phyloP scores from a whole-genome alignment of 495 filamentous ascomycete species.

The Entonaema liquescens region DNA sequence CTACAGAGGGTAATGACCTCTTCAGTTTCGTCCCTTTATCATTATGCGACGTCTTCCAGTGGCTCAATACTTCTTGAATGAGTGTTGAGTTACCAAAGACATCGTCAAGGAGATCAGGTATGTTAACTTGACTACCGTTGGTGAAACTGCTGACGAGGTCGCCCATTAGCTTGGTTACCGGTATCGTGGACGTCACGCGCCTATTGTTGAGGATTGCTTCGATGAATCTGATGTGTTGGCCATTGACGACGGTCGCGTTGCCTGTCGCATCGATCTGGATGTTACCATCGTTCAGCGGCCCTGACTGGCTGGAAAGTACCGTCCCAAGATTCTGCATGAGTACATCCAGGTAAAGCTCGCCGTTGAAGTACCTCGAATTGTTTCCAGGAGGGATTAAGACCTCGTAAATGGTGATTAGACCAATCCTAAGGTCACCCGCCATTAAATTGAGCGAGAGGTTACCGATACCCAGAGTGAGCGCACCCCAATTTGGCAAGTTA shows the following conservation, averaged over 20 bases:
- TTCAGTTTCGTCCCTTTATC: constrained; percentile 13
- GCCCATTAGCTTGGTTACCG: constrained; percentile 49
- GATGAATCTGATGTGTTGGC: constrained; percentile 54
- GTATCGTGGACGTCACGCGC: constrained; percentile 48
- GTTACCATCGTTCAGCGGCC: constrained; percentile 48
- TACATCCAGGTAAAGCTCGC: constrained; percentile 47
- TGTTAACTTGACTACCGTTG: constrained; percentile 25
- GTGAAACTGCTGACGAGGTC: constrained; percentile 49
- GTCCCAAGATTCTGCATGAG: constrained; percentile 50
- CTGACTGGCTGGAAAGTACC: constrained; percentile 47
- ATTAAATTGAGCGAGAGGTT: constrained; percentile 56
- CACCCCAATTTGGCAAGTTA: constrained; percentile 57
- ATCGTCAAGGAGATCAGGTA: constrained; percentile 39
- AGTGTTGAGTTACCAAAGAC: constrained; percentile 44
- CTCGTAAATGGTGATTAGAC: constrained; percentile 52
- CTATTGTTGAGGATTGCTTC: constrained; percentile 56
- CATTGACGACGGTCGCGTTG: constrained; percentile 55
- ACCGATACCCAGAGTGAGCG: constrained; percentile 58
- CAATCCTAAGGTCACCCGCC: constrained; percentile 51
- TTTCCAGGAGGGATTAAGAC: constrained; percentile 55
- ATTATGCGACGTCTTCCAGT: constrained; percentile 35
- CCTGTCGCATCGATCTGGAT: constrained; percentile 53
- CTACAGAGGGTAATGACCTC: constrained; percentile 11
- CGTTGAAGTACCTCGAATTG: constrained; percentile 54
- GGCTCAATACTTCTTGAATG: constrained; percentile 37